Evolutionary conservation across 495 filamentous ascomycete species (phyloP).

Genomic region (Daldinia grandis): DNA sequence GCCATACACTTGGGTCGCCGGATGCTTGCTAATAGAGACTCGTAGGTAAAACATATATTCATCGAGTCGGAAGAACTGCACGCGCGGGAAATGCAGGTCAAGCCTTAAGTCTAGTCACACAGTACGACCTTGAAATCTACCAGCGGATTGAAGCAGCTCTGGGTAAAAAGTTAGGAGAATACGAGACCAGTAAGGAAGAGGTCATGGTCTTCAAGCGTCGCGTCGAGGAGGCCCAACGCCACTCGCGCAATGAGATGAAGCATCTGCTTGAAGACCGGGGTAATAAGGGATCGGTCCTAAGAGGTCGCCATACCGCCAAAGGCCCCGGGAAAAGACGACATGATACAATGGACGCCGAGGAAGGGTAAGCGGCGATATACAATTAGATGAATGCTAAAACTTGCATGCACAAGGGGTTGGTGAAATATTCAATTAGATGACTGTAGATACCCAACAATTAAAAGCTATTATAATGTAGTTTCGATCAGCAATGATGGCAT

Average conservation of each 20-base stretch:
- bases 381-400: not conserved
- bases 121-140: conserved; percentile 92
- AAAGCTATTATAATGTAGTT: not conserved
- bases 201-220: conserved; percentile 83
- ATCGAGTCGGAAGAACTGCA: conserved; percentile 92
- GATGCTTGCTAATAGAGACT: conserved; percentile 7
- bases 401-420: not conserved
- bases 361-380: conserved; percentile 57
- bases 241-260: conserved; percentile 85
- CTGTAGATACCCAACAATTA: conserved; percentile 14
- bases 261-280: conserved; percentile 78
- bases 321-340: conserved; percentile 63
- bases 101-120: conserved; percentile 82
- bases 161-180: conserved; percentile 75
- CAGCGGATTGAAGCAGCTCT: conserved; percentile 84
- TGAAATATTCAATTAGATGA: conserved; percentile 1
- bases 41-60: conserved; percentile 85
- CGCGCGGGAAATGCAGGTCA: conserved; percentile 88
- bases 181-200: conserved; percentile 77
- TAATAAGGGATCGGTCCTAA: conserved; percentile 66
- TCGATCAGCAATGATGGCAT: not conserved
- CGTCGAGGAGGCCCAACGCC: conserved; percentile 84
- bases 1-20: not conserved
- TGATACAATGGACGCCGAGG: conserved; percentile 87
- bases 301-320: conserved; percentile 57